phyloP scores from a whole-genome alignment of 352 stramenopile genomes.

The Blastocystis sp. region DNA sequence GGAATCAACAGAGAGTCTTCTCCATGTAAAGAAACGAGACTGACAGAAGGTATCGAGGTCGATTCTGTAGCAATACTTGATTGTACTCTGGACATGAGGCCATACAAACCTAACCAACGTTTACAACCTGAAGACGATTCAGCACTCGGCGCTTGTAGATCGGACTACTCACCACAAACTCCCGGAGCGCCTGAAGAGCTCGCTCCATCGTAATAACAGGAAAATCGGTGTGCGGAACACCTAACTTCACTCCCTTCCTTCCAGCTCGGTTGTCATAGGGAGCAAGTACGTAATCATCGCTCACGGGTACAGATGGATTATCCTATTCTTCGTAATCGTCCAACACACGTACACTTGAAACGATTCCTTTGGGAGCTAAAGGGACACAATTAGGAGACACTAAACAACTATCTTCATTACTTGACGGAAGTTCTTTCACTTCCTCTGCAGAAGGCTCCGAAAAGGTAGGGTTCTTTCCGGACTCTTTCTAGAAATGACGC shows the following conservation, averaged over 20 bases:
- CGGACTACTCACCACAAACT: not conserved
- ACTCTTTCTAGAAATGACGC: too few species aligned
- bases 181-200: not conserved
- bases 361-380: not conserved
- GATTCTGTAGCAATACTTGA: slow-evolving; percentile 23
- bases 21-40: not conserved
- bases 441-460: too few species aligned
- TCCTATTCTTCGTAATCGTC: not conserved
- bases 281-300: not conserved
- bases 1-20: not conserved
- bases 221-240: slow-evolving; percentile 3
- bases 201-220: slow-evolving; percentile 4
- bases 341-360: not conserved
- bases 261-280: not conserved
- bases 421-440: too few species aligned
- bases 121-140: not conserved
- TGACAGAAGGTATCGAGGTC: not conserved
- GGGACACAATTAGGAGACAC: too few species aligned
- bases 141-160: not conserved
- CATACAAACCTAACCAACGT: not conserved
- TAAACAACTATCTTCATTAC: too few species aligned
- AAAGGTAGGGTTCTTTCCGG: too few species aligned
- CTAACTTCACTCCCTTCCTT: not conserved
- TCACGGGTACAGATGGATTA: too few species aligned
- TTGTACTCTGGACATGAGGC: not conserved